Evolutionary conservation across 805 yeast species (phyloP).

Genomic region (Cyberlindnera samutprakarnensis): DNA sequence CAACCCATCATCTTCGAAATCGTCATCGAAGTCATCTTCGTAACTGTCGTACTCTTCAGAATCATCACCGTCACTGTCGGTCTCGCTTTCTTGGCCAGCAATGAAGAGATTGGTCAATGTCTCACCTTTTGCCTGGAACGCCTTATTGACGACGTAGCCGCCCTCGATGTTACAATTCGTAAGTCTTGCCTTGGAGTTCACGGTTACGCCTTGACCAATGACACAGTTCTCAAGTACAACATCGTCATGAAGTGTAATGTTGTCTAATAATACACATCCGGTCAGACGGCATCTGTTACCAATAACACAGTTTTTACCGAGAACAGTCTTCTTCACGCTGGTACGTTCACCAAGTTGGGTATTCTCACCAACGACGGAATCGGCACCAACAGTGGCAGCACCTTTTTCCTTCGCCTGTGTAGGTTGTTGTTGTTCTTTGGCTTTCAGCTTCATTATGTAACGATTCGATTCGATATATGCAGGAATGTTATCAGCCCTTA

Average conservation of each 20-base stretch:
- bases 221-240: constrained; percentile 74
- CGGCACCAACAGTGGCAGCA: constrained; percentile 79
- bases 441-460: constrained; percentile 58
- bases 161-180: constrained; percentile 85
- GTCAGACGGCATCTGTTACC: constrained; percentile 86
- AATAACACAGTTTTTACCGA: constrained; percentile 66
- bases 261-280: constrained; percentile 74
- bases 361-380: constrained; percentile 65
- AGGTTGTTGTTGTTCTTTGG: constrained; percentile 27
- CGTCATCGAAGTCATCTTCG: constrained; percentile 24
- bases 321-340: constrained; percentile 76
- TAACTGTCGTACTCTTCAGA: constrained; percentile 27
- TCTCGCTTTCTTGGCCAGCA: constrained; percentile 18
- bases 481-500: constrained; percentile 70
- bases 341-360: constrained; percentile 75
- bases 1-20: constrained; percentile 47
- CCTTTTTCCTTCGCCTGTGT: constrained; percentile 27
- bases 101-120: constrained; percentile 35
- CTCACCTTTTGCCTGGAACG: constrained; percentile 48
- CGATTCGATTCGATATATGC: constrained; percentile 90
- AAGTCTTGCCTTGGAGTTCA: constrained; percentile 58
- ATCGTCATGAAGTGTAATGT: constrained; percentile 72
- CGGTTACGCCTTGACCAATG: constrained; percentile 60
- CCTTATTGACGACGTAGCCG: constrained; percentile 55
- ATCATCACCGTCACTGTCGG: constrained; percentile 27